Evolutionary conservation across 345 rosid species (phyloP).

Genomic region (Bruguiera gymnorhiza): DNA sequence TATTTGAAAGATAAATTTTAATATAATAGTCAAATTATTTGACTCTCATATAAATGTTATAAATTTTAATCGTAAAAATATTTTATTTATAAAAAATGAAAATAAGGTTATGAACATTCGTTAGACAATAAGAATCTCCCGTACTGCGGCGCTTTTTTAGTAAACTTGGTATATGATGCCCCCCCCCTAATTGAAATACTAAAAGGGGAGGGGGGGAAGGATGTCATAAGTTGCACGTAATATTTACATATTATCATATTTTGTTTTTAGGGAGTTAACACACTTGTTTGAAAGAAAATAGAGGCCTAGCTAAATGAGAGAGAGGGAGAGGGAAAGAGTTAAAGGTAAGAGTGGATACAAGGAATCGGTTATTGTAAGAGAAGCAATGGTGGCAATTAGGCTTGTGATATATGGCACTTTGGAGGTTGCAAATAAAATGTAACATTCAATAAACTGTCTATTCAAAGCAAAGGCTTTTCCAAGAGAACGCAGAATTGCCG

Average conservation of each 20-base stretch:
- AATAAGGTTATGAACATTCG: no score
- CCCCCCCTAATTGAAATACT: no score
- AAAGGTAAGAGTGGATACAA: slow-evolving; percentile 13
- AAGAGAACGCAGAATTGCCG: slow-evolving; percentile 43
- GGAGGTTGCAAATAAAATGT: slow-evolving; percentile 7
- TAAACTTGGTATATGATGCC: no score
- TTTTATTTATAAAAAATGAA: no score
- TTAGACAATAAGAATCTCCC: no score
- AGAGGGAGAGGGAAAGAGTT: slow-evolving; percentile 10
- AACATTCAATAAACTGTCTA: slow-evolving; percentile 41
- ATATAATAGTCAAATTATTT: no score
- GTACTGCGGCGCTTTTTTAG: no score
- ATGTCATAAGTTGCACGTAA: no score
- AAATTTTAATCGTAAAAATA: no score
- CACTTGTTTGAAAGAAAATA: not conserved
- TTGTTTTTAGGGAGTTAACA: not conserved
- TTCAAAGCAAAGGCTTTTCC: slow-evolving; percentile 60
- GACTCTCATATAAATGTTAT: no score
- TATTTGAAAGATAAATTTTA: no score
- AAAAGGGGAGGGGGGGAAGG: not conserved
- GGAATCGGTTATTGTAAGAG: slow-evolving; percentile 15
- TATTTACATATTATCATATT: no score
- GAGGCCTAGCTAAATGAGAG: not conserved
- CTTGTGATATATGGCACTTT: not conserved
- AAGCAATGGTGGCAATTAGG: slow-evolving; percentile 6